Evolutionary conservation across 768 basidiomycete genomes (phyloP).

Genomic region (Mycena crocata): DNA sequence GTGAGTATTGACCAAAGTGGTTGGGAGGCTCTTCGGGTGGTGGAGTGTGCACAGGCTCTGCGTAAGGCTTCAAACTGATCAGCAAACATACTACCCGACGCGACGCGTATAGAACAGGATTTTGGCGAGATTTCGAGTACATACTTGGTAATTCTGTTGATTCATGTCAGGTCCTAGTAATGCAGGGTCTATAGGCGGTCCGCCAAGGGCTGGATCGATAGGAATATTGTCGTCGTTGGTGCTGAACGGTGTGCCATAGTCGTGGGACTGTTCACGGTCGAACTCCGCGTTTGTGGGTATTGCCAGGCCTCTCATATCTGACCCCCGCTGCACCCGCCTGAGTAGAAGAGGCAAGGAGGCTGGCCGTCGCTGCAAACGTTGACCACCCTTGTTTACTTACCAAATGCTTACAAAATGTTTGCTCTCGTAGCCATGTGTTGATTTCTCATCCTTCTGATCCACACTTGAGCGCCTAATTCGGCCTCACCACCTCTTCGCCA

Average conservation of each 20-base stretch:
- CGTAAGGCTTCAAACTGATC: constrained; percentile 37
- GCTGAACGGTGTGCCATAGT: constrained; percentile 69
- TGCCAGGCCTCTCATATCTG: constrained; percentile 69
- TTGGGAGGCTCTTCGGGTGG: constrained; percentile 45
- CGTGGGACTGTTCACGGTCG: constrained; percentile 69
- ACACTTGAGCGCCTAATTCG: background rate
- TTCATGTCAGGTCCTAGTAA: constrained; percentile 48
- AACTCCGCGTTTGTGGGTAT: constrained; percentile 61
- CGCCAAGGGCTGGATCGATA: constrained; percentile 82
- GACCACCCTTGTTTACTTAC: constrained; percentile 1
- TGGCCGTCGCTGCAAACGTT: constrained; percentile 15
- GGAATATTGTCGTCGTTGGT: constrained; percentile 74
- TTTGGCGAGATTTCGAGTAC: constrained; percentile 42
- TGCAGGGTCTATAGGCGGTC: constrained; percentile 64
- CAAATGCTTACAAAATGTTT: too few relatives aligned
- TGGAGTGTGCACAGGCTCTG: constrained; percentile 38
- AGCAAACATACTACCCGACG: constrained; percentile 59
- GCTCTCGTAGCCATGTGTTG: too few relatives aligned
- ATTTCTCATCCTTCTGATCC: too few relatives aligned
- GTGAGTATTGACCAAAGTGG: constrained; percentile 67
- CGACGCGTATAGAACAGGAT: constrained; percentile 70
- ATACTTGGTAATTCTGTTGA: constrained; percentile 49
- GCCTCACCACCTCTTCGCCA: background rate
- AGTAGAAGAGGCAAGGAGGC: background rate
- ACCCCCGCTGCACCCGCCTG: constrained; percentile 37